Conservation (phyloP, 2,329 filamentous ascomycete species). For the Fusarium scirpi region DNA sequence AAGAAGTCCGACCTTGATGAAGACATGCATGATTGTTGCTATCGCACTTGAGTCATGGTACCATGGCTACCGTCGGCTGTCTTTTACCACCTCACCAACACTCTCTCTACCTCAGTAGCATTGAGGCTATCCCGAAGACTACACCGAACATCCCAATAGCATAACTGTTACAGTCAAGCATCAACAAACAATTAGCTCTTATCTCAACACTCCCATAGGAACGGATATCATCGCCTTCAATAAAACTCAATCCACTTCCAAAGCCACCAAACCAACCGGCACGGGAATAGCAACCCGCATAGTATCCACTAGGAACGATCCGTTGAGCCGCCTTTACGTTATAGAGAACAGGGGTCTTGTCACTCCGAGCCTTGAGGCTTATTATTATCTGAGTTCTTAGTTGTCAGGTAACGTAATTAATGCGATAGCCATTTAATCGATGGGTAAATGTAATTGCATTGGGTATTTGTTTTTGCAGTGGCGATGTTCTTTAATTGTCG, state of each 20-base stretch:
- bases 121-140: neutral
- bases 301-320: constrained; percentile 8
- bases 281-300: neutral
- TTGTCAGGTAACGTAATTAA: constrained; percentile 16
- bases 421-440: neutral
- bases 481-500: neutral
- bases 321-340: constrained; percentile 31
- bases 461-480: neutral
- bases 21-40: neutral
- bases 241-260: neutral
- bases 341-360: constrained; percentile 17
- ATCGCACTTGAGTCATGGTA: neutral
- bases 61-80: neutral
- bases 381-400: constrained; percentile 1
- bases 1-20: neutral
- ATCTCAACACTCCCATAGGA: neutral
- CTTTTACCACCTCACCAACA: neutral
- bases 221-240: neutral
- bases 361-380: neutral
- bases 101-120: neutral
- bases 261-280: neutral
- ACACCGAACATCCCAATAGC: neutral
- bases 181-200: neutral
- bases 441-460: neutral
- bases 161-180: neutral